Evolutionary conservation across 2,329 filamentous ascomycete genomes (phyloP).

Genomic region (Aspergillus sp.): DNA sequence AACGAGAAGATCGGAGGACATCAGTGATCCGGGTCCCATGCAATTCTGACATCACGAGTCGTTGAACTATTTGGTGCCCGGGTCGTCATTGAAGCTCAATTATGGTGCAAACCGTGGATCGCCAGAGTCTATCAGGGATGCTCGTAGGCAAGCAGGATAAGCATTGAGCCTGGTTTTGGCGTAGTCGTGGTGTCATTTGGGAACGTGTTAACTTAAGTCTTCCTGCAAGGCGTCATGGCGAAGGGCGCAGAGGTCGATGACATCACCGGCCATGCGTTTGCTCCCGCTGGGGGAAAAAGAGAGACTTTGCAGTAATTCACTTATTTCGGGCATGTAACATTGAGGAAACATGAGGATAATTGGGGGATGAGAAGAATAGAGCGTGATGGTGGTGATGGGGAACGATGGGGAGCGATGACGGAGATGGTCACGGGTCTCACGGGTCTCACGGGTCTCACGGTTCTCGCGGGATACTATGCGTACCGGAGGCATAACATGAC

Average conservation of each 20-base stretch:
- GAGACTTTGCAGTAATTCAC: too few relatives aligned
- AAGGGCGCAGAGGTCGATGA: conserved; percentile 1
- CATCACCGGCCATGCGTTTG: not conserved
- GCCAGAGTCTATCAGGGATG: conserved; percentile 2
- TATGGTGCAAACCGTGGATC: conserved; percentile 7
- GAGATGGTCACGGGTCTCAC: too few relatives aligned
- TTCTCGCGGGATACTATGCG: too few relatives aligned
- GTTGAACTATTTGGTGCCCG: not conserved
- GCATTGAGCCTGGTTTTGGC: not conserved
- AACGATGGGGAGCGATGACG: too few relatives aligned
- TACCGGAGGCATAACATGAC: too few relatives aligned
- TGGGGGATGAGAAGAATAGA: too few relatives aligned
- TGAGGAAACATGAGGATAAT: too few relatives aligned
- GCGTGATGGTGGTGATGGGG: too few relatives aligned
- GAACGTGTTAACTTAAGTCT: not conserved
- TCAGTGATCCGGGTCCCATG: conserved; percentile 1
- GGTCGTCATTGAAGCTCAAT: conserved; percentile 9
- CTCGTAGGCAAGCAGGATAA: not conserved
- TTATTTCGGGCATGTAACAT: too few relatives aligned
- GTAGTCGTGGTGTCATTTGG: conserved; percentile 21
- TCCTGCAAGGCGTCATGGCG: conserved; percentile 6
- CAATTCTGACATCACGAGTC: conserved; percentile 20
- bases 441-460: too few relatives aligned
- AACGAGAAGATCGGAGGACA: not conserved
- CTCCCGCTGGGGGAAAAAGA: not conserved